Conservation (phyloP, 306 rosid genomes). For the Cajanus cajan region DNA sequence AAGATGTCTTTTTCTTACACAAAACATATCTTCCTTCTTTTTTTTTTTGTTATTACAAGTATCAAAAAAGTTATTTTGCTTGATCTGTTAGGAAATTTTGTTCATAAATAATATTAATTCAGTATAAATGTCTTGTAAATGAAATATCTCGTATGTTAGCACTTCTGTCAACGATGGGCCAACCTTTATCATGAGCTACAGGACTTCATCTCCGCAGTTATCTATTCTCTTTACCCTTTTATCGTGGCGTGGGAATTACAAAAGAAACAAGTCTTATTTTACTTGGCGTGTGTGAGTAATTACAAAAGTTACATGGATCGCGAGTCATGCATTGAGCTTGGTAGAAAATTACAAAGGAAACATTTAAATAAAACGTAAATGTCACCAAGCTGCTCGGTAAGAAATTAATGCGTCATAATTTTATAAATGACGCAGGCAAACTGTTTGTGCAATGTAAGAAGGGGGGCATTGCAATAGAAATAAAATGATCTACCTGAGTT, state of each 20-base stretch:
- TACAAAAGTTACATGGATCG: background rate
- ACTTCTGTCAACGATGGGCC: background rate
- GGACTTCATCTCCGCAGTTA: background rate
- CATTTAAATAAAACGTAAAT: background rate
- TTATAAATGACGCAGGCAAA: slow-evolving; percentile 6
- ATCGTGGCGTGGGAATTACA: background rate
- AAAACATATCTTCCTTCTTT: too few species aligned
- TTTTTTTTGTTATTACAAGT: too few species aligned
- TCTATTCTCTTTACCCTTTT: background rate
- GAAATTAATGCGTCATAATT: background rate
- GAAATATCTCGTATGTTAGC: too few species aligned
- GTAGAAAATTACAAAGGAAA: background rate
- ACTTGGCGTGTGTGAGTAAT: too few species aligned
- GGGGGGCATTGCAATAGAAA: background rate
- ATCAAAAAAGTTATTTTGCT: too few species aligned
- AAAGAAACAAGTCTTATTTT: background rate
- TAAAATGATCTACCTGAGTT: slow-evolving; percentile 15
- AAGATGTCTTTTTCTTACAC: too few species aligned
- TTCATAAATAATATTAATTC: too few species aligned
- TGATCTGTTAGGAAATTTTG: too few species aligned
- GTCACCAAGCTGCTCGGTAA: background rate
- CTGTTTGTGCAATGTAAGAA: slow-evolving; percentile 10
- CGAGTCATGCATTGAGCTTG: background rate
- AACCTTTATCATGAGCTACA: background rate
- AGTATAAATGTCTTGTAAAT: too few species aligned